Evolutionary conservation across 768 basidiomycete species (phyloP).

Genomic region (Suillus brevipes): DNA sequence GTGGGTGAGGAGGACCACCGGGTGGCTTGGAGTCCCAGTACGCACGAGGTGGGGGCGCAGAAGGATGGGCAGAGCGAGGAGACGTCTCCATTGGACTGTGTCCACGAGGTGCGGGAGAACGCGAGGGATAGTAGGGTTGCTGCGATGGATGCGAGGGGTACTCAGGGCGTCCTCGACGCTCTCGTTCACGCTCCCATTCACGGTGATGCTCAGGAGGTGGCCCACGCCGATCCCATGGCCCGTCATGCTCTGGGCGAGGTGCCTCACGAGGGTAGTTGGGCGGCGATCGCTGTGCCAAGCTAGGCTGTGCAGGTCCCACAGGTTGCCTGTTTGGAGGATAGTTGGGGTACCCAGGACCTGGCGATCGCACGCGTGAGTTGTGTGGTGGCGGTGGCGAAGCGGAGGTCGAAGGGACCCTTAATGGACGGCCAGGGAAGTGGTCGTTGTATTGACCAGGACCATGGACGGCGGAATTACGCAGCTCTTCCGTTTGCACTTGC

Average conservation of each 20-base stretch:
- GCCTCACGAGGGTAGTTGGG: constrained; percentile 56
- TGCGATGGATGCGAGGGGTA: constrained; percentile 35
- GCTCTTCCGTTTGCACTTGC: constrained; percentile 52
- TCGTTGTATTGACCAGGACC: constrained; percentile 52
- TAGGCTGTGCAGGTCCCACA: constrained; percentile 53
- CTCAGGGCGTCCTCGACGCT: constrained; percentile 40
- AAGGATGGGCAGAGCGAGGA: constrained; percentile 53
- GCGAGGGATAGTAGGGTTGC: constrained; percentile 32
- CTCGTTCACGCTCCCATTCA: constrained; percentile 52
- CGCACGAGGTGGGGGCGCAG: constrained; percentile 32
- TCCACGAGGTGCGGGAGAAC: constrained; percentile 38
- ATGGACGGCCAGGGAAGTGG: constrained; percentile 49
- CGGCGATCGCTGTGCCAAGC: constrained; percentile 57
- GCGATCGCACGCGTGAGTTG: constrained; percentile 49
- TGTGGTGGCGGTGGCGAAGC: constrained; percentile 57
- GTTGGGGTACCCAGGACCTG: constrained; percentile 45
- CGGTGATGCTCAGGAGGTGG: constrained; percentile 46
- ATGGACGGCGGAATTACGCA: constrained; percentile 41
- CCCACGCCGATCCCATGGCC: constrained; percentile 59
- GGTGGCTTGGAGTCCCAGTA: constrained; percentile 68
- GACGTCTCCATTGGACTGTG: constrained; percentile 61
- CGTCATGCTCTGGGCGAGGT: constrained; percentile 51
- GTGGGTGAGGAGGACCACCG: constrained; percentile 28
- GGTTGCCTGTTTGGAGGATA: constrained; percentile 51
- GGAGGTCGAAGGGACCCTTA: constrained; percentile 57